Percentiles rank a stretch among this genome's conserved stretches.
phyloP scores from a whole-genome alignment of 176 grass and related monocot genomes.

The Juncus effusus region DNA sequence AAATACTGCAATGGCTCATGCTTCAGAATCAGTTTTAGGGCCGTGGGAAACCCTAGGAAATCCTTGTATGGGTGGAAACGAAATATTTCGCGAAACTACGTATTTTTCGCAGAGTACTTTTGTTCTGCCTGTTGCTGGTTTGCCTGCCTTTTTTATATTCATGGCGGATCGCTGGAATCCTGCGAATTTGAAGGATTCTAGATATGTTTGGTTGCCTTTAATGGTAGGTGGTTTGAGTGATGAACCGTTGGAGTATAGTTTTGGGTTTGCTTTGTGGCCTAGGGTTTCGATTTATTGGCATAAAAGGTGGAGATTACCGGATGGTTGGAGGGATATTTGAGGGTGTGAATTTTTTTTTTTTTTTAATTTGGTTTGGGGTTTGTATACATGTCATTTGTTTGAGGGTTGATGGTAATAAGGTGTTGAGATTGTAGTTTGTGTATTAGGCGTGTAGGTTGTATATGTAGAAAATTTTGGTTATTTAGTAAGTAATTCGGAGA shows the following conservation, averaged over 20 bases:
- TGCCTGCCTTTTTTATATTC: conserved; percentile 81
- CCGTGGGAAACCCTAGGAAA: conserved; percentile 91
- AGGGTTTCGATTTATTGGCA: conserved; percentile 96
- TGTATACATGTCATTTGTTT: conserved; percentile 16
- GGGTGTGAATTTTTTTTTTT: conserved; percentile 32
- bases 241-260: conserved; percentile 89
- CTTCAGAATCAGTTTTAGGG: conserved; percentile 69
- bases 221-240: conserved; percentile 68
- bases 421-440: conserved; percentile 21
- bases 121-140: conserved; percentile 60
- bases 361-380: not conserved
- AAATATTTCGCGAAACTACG: conserved; percentile 63
- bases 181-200: conserved; percentile 63
- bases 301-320: conserved; percentile 65
- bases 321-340: conserved; percentile 61
- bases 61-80: conserved; percentile 81
- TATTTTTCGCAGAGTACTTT: conserved; percentile 96
- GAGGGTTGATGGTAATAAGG: conserved; percentile 7
- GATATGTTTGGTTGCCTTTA: conserved; percentile 86
- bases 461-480: conserved; percentile 31
- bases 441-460: conserved; percentile 15
- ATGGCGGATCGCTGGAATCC: conserved; percentile 99
- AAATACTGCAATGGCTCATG: conserved; percentile 73
- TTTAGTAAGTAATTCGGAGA: not conserved
- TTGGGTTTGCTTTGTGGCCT: conserved; percentile 93